Evolutionary conservation across 164 flowering plant genomes (phyloP).

Genomic region (Chimonanthus salicifolius): DNA sequence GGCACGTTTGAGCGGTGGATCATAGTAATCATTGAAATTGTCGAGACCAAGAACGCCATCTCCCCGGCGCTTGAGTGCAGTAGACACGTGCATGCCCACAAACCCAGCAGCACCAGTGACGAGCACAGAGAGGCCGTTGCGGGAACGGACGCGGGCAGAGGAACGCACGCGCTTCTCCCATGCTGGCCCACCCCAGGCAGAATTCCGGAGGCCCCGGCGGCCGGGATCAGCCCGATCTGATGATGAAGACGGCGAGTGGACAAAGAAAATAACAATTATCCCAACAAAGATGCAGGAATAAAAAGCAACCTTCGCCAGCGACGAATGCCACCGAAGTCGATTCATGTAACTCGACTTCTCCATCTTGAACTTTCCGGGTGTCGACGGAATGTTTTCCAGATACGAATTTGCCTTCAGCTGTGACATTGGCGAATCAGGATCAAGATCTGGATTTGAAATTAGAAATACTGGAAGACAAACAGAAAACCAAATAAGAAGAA

Average conservation of each 20-base stretch:
- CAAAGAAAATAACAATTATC: constrained; percentile 54
- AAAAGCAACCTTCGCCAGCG: constrained; percentile 56
- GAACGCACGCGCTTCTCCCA: constrained; percentile 72
- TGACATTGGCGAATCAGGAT: constrained; percentile 18
- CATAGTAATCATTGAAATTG: constrained; percentile 82
- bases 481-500: no score
- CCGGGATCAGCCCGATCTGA: constrained; percentile 34
- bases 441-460: not conserved
- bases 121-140: constrained; percentile 57
- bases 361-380: constrained; percentile 95
- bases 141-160: constrained; percentile 56
- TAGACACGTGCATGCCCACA: constrained; percentile 77
- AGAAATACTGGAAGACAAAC: not conserved
- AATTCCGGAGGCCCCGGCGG: constrained; percentile 42
- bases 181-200: constrained; percentile 51
- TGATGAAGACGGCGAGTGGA: constrained; percentile 40
- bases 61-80: constrained; percentile 76
- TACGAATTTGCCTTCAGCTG: constrained; percentile 48
- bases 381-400: constrained; percentile 67
- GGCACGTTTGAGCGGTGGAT: constrained; percentile 62
- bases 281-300: constrained; percentile 58
- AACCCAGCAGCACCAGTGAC: constrained; percentile 97
- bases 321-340: constrained; percentile 47
- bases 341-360: constrained; percentile 56
- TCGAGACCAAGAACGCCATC: constrained; percentile 89